Conservation (phyloP, 1,284 basidiomycete species). For the Amylostereum areolatum region DNA sequence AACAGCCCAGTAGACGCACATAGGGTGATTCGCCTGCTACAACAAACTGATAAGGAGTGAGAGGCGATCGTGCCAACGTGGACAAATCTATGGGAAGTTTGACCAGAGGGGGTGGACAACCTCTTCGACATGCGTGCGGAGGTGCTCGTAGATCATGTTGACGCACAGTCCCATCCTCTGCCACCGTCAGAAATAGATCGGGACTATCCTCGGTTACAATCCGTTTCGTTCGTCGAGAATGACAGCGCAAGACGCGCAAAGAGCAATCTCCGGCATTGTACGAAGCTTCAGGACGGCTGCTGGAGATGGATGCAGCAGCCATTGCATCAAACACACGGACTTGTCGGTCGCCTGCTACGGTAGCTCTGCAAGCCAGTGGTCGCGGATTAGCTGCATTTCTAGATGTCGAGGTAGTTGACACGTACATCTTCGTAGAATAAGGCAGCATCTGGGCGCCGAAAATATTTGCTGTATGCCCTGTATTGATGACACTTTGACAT, state of each 20-base stretch:
- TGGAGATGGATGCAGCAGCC: conserved; percentile 33
- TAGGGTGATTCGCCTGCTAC: conserved; percentile 69
- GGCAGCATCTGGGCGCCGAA: conserved; percentile 86
- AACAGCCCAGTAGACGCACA: conserved; percentile 34
- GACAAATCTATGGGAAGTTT: conserved; percentile 54
- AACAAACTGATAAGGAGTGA: conserved; percentile 70
- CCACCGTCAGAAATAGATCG: conserved; percentile 79
- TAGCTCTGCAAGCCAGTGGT: conserved; percentile 39
- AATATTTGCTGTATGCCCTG: conserved; percentile 83
- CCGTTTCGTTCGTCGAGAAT: conserved; percentile 67
- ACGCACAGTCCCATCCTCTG: conserved; percentile 74
- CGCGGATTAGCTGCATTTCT: conserved; percentile 1
- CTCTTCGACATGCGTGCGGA: conserved; percentile 51
- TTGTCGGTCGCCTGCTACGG: conserved; percentile 75
- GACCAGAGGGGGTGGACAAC: conserved; percentile 67
- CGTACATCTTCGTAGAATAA: conserved; percentile 60
- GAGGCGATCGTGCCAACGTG: conserved; percentile 59
- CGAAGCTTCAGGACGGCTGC: conserved; percentile 27
- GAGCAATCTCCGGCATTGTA: conserved; percentile 41
- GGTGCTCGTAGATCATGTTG: conserved; percentile 79
- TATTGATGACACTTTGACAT: conserved; percentile 59
- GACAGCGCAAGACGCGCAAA: conserved; percentile 60
- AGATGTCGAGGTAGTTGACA: conserved; percentile 2
- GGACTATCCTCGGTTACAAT: conserved; percentile 82
- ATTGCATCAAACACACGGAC: conserved; percentile 81